Conservation (phyloP, 23 red algal genomes). For the Gracilaria gracilis region DNA sequence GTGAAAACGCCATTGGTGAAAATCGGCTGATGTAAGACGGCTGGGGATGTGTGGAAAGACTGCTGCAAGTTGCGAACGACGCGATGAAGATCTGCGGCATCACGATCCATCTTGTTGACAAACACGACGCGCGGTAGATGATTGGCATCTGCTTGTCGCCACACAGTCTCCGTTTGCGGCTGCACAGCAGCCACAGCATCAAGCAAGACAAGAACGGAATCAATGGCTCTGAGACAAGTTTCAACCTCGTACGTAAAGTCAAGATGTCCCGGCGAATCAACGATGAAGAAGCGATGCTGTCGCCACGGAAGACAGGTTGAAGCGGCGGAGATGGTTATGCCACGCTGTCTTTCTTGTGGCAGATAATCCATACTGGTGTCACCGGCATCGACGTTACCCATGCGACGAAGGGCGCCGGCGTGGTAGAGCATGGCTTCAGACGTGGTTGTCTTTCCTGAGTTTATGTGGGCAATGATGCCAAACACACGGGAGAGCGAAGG, state of each 20-base stretch:
- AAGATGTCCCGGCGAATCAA: constrained; percentile 98
- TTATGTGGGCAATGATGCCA: constrained; percentile 94
- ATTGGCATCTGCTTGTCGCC: constrained; percentile 90
- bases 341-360: constrained; percentile 87
- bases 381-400: constrained; percentile 94
- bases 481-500: constrained; percentile 55
- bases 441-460: constrained; percentile 96
- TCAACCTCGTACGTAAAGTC: constrained; percentile 99
- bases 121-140: constrained; percentile 81
- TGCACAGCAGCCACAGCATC: constrained; percentile 96
- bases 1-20: constrained; percentile 31
- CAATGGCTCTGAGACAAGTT: constrained; percentile 90
- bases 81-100: constrained; percentile 67
- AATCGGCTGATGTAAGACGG: constrained; percentile 48
- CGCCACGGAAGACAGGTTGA: constrained; percentile 81
- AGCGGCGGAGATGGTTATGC: constrained; percentile 94
- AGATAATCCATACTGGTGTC: constrained; percentile 92
- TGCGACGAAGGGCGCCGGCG: constrained; percentile 70
- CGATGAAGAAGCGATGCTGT: constrained; percentile 75
- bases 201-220: constrained; percentile 84
- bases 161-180: constrained; percentile 94
- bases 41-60: constrained; percentile 20
- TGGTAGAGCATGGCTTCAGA: constrained; percentile 94
- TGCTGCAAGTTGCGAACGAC: constrained; percentile 16
- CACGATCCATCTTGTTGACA: constrained; percentile 98